Percentiles rank a stretch among this genome's conserved stretches.
These are phyloP conservation scores for Aureobasidium melanogenum DNA, from an alignment of 2,329 filamentous ascomycete species.

Conservation along the genomic window DNA sequence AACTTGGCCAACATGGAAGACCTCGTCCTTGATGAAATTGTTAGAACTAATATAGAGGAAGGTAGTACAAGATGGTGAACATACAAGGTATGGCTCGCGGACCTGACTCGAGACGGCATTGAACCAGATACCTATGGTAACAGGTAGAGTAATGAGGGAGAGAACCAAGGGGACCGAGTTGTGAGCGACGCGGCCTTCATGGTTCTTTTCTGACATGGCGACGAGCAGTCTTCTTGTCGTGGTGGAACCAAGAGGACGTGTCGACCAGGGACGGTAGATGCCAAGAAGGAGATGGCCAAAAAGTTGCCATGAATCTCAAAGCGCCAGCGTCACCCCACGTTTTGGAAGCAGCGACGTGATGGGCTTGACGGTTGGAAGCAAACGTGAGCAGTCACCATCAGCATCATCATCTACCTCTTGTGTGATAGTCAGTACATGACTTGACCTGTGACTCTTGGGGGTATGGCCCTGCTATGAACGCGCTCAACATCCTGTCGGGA, in stretches of 20 bases:
- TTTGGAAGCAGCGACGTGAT: not conserved
- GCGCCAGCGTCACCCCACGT: conserved; percentile 1
- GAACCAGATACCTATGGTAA: conserved; percentile 19
- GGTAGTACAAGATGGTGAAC: conserved; percentile 19
- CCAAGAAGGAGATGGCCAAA: not conserved
- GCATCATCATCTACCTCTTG: not conserved
- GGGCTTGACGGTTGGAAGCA: not conserved
- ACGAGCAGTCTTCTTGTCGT: not conserved
- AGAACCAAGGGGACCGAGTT: not conserved
- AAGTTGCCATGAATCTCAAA: not conserved
- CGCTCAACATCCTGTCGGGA: conserved; percentile 81
- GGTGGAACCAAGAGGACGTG: not conserved
- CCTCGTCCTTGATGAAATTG: conserved; percentile 55
- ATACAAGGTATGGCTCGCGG: conserved; percentile 50
- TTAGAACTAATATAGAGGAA: not conserved
- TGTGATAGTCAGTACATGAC: not conserved
- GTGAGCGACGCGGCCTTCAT: not conserved
- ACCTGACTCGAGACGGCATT: conserved; percentile 38
- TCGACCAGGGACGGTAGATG: not conserved
- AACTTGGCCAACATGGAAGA: conserved; percentile 86
- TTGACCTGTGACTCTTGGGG: not conserved
- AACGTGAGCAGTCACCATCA: not conserved
- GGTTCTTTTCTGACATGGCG: not conserved
- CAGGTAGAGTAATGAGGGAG: not conserved
- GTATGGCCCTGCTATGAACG: conserved; percentile 66